Evolutionary conservation across 129 eudicot genomes (phyloP), one percentile per base, ranked within the genome.

Genomic region (Tanacetum coccineum): DNA sequence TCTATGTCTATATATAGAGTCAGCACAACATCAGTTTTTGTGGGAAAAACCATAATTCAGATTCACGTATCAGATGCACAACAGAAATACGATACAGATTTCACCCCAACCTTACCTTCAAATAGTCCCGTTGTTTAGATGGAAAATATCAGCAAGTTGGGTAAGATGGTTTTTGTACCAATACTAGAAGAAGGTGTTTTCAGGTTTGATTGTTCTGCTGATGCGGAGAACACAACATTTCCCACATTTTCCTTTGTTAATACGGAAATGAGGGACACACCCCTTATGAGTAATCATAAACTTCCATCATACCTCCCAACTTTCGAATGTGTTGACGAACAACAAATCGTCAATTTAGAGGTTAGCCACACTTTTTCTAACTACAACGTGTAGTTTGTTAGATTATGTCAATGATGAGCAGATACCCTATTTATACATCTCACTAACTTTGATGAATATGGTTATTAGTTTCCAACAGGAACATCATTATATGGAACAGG

Each of bases 401-500:
- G 4, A 48, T 36, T 64, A 19, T 72, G 52, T 32, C 17, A 3
- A 4, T 1, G 8, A 6, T 8, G 3, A 22, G 40, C 9, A 48
- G 2, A 71, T 51, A n/a, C 20, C 10, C 32, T 36, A 18, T 66
- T 13, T 74, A 42, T 51, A 9, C 66, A 53, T 66, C 53, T 68
- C 19, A 36, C 8, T 77, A 49, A 62, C 48, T 40, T 9, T 59
- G 21, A 15, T 36, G 40, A 32, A 6, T 65, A 60, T 64, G 58
- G 70, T 52, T 13, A 65, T 60, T 70, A 93, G 99, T 76, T 93
- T 77, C 99, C 99, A 25, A 53, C 72, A 22, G 96, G 94, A 66
- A 93, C 99, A 70, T 78, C 95, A 6, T 87, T 93, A 59, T 93
- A 93, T 70, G 99, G 99, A 79, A 93, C 99, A 21, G 99, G 99